Evolutionary conservation across 225 moss, liverwort and hornwort genomes (phyloP).

Genomic region (Marchantia paleacea): DNA sequence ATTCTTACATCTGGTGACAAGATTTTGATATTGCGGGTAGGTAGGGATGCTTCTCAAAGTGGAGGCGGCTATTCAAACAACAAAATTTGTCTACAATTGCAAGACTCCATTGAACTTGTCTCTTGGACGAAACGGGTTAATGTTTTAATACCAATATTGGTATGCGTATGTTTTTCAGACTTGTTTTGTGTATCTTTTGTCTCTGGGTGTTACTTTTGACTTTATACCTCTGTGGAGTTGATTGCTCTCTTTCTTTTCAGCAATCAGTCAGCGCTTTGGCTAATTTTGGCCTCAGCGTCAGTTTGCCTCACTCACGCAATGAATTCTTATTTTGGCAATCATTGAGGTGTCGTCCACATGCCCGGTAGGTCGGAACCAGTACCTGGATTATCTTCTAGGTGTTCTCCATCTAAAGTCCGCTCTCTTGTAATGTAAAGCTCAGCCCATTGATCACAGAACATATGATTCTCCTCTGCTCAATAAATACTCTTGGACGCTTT

Average conservation of each 20-base stretch:
- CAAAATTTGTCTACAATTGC: neutral
- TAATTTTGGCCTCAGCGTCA: neutral
- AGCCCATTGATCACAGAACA: too few species aligned
- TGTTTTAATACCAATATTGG: slow-evolving; percentile 4
- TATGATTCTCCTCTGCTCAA: too few species aligned
- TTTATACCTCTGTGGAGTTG: neutral
- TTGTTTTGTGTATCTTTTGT: neutral
- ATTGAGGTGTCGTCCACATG: too few species aligned
- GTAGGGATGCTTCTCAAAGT: neutral
- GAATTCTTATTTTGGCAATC: too few species aligned
- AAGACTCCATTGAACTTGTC: slow-evolving; percentile 6
- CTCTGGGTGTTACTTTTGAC: neutral
- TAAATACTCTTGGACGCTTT: too few species aligned
- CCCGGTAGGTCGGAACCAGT: too few species aligned
- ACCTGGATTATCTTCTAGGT: too few species aligned
- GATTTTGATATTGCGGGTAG: slow-evolving; percentile 15
- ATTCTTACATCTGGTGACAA: slow-evolving; percentile 3
- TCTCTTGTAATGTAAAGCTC: too few species aligned
- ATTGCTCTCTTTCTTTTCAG: neutral
- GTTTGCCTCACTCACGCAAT: neutral
- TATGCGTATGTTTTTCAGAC: neutral
- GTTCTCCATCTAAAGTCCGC: too few species aligned
- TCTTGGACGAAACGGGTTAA: slow-evolving; percentile 9
- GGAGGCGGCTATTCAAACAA: slow-evolving; percentile 14
- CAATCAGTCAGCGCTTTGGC: neutral